Conservation (phyloP, 129 eudicot genomes). For the Kitagawia praeruptora region DNA sequence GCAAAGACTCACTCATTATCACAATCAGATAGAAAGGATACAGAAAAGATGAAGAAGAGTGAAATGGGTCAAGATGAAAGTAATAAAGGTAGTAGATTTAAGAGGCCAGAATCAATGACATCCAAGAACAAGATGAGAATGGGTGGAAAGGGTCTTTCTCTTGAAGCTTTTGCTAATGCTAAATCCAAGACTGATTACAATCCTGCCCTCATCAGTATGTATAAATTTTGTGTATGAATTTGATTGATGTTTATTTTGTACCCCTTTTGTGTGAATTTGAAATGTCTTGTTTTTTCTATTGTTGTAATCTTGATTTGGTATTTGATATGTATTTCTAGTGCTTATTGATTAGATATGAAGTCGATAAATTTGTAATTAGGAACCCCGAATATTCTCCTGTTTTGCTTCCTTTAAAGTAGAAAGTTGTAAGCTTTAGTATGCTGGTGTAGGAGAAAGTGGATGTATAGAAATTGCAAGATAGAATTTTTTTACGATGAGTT, state of each 20-base stretch:
- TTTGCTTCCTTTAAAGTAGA: not conserved
- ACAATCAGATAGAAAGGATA: not conserved
- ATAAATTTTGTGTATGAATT: not conserved
- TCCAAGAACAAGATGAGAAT: constrained; percentile 15
- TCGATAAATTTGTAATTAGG: not conserved
- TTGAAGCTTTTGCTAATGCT: constrained; percentile 14
- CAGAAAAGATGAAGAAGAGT: constrained; percentile 1
- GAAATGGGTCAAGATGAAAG: not conserved
- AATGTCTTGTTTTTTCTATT: not conserved
- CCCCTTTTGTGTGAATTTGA: not conserved
- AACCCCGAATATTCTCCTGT: not conserved
- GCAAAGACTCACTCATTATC: not conserved
- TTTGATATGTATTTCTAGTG: not conserved
- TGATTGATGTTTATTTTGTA: not conserved
- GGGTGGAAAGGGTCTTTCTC: not conserved
- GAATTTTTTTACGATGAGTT: not conserved
- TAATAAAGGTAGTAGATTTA: not conserved
- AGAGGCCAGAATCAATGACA: constrained; percentile 6
- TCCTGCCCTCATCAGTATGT: constrained; percentile 6
- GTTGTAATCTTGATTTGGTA: not conserved
- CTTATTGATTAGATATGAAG: not conserved
- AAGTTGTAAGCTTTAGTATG: not conserved
- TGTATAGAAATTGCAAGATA: not conserved
- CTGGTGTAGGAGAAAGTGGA: not conserved
- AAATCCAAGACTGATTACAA: constrained; percentile 4